Evolutionary conservation across 768 basidiomycete genomes (phyloP).

Genomic region (Hydnum rufescens): DNA sequence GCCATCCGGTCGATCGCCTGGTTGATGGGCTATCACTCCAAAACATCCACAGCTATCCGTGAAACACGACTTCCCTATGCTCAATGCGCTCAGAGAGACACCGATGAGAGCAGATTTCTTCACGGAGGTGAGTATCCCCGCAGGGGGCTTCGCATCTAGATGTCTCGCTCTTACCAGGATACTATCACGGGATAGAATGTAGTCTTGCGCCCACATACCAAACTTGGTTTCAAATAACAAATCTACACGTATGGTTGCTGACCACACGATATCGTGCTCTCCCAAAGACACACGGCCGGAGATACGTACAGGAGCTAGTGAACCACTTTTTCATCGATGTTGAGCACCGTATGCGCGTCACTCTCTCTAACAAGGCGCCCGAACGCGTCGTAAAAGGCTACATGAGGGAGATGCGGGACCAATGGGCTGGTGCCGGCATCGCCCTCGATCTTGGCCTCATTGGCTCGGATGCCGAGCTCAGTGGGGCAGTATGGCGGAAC

Average conservation of each 20-base stretch:
- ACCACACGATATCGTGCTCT: slow-evolving; percentile 75
- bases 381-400: slow-evolving; percentile 66
- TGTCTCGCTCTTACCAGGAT: neutral
- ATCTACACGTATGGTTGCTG: slow-evolving; percentile 82
- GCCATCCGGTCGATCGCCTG: slow-evolving; percentile 18
- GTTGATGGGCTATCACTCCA: slow-evolving; percentile 23
- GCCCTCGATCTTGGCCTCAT: slow-evolving; percentile 62
- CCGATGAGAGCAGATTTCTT: slow-evolving; percentile 22
- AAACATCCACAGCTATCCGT: slow-evolving; percentile 21
- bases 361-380: slow-evolving; percentile 56
- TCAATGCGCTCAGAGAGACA: slow-evolving; percentile 21
- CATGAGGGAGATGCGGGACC: slow-evolving; percentile 72
- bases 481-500: slow-evolving; percentile 81
- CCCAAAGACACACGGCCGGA: slow-evolving; percentile 39
- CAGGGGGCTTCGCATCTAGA: neutral
- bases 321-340: slow-evolving; percentile 93
- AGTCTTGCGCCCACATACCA: slow-evolving; percentile 82
- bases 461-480: slow-evolving; percentile 61
- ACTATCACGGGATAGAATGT: slow-evolving; percentile 33
- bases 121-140: slow-evolving; percentile 20
- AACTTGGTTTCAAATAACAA: slow-evolving; percentile 89
- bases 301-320: slow-evolving; percentile 63
- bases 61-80: slow-evolving; percentile 24
- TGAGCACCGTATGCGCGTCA: slow-evolving; percentile 70
- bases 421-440: slow-evolving; percentile 69